These are phyloP conservation scores for Ophiostoma tasmaniense DNA, from an alignment of 2,329 filamentous ascomycete species.

Conservation along the genomic window DNA sequence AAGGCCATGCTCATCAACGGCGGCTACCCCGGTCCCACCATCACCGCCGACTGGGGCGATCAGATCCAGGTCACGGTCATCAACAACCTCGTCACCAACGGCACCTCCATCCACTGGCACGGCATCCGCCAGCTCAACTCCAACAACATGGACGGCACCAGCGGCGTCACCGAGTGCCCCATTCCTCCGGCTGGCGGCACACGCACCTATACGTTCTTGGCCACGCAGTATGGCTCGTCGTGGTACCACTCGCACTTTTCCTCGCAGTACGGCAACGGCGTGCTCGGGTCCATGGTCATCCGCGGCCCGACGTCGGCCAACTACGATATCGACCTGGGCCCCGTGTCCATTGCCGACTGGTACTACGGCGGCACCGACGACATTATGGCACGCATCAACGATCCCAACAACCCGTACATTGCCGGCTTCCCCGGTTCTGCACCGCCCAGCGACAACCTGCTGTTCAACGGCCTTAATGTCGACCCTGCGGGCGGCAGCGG, in stretches of 20 bases:
- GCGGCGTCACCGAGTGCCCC: slow-evolving; percentile 38
- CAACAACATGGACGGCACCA: slow-evolving; percentile 37
- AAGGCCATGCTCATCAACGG: slow-evolving; percentile 23
- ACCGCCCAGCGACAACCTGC: slow-evolving; percentile 30
- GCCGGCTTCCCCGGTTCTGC: slow-evolving; percentile 22
- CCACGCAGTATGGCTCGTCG: slow-evolving; percentile 32
- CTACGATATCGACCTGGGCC: slow-evolving; percentile 46
- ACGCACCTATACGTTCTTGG: slow-evolving; percentile 30
- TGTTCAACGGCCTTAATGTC: slow-evolving; percentile 36
- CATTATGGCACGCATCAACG: slow-evolving; percentile 21
- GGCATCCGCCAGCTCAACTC: slow-evolving; percentile 37
- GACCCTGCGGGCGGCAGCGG: slow-evolving; percentile 22
- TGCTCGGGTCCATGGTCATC: slow-evolving; percentile 42
- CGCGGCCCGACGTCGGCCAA: slow-evolving; percentile 31
- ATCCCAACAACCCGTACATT: slow-evolving; percentile 21
- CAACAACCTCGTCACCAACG: slow-evolving; percentile 49
- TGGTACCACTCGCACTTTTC: slow-evolving; percentile 44
- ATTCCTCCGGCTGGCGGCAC: slow-evolving; percentile 27
- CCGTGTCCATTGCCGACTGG: slow-evolving; percentile 45
- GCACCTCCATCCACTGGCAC: slow-evolving; percentile 43
- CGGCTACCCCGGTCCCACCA: slow-evolving; percentile 6
- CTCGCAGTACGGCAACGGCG: slow-evolving; percentile 41
- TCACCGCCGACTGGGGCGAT: slow-evolving; percentile 38
- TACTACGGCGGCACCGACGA: slow-evolving; percentile 32
- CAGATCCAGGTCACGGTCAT: slow-evolving; percentile 50